Conservation (phyloP, 331 rosid genomes). For the Malus hybrid region DNA sequence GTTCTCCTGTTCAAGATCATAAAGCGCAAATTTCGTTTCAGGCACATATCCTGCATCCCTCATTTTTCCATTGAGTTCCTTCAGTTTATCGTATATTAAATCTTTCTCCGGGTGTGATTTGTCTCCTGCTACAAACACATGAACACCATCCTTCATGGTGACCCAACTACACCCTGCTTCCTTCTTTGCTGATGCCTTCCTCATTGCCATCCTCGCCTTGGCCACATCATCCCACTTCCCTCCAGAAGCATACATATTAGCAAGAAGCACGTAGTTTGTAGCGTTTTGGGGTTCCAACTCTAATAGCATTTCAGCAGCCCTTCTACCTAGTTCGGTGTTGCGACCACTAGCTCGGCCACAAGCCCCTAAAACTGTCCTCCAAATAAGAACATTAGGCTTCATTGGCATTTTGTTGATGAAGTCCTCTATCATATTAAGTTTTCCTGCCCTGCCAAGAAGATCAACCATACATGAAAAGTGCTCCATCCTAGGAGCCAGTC, state of each 20-base stretch:
- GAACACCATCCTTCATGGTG: conserved; percentile 85
- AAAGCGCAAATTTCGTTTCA: conserved; percentile 61
- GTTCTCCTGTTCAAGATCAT: conserved; percentile 81
- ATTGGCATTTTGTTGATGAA: conserved; percentile 70
- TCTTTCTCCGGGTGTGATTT: conserved; percentile 72
- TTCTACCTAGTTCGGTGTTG: conserved; percentile 59
- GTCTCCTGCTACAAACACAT: conserved; percentile 83
- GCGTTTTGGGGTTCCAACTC: conserved; percentile 80
- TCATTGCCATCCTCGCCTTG: conserved; percentile 70
- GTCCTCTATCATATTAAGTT: conserved; percentile 55
- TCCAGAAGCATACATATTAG: conserved; percentile 83
- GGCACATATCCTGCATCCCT: conserved; percentile 82
- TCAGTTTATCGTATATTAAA: conserved; percentile 51
- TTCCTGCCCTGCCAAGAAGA: conserved; percentile 79
- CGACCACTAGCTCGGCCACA: conserved; percentile 61
- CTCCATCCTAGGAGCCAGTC: conserved; percentile 64
- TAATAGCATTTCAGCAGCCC: conserved; percentile 66
- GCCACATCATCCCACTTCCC: conserved; percentile 78
- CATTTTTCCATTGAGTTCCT: conserved; percentile 60
- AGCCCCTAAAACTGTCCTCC: conserved; percentile 92
- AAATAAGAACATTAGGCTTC: conserved; percentile 66
- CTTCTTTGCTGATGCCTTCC: conserved; percentile 72
- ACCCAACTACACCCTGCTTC: conserved; percentile 97
- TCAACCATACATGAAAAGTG: conserved; percentile 91
- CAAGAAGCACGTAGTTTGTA: conserved; percentile 80